These are phyloP conservation scores for Babesia divergens DNA, from an alignment of 169 alveolate species.

Conservation along the genomic window DNA sequence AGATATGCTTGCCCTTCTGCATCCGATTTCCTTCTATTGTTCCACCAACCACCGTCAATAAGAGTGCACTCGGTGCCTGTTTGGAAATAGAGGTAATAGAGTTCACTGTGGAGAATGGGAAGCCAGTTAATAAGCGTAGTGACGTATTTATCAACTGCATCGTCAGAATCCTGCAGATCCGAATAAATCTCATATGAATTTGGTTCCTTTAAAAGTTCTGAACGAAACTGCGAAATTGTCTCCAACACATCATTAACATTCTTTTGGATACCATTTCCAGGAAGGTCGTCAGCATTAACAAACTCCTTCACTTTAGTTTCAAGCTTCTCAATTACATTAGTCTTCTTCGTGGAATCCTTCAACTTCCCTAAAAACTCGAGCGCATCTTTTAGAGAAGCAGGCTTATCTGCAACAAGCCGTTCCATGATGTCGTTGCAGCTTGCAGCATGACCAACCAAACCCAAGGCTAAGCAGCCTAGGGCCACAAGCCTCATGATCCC, in stretches of 20 bases:
- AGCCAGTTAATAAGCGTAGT: not conserved
- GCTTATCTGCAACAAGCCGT: no score
- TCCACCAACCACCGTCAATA: not conserved
- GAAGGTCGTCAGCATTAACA: not conserved
- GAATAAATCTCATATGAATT: not conserved
- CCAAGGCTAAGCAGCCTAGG: no score
- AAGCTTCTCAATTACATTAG: not conserved
- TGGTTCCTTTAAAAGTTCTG: not conserved
- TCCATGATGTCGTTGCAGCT: no score
- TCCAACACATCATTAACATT: not conserved
- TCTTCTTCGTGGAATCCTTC: no score
- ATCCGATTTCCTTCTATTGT: not conserved
- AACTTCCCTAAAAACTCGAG: no score
- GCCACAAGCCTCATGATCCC: no score
- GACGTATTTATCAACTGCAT: not conserved
- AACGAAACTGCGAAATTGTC: not conserved
- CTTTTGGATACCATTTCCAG: not conserved
- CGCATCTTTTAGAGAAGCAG: no score
- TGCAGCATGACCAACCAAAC: no score
- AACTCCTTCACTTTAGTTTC: not conserved
- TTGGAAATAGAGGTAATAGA: not conserved
- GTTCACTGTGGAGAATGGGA: not conserved
- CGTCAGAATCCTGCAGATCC: not conserved
- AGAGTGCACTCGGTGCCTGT: no score
- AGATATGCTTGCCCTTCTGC: no score